Conservation (phyloP, 139 green algal species). For the Asterochloris sp. region DNA sequence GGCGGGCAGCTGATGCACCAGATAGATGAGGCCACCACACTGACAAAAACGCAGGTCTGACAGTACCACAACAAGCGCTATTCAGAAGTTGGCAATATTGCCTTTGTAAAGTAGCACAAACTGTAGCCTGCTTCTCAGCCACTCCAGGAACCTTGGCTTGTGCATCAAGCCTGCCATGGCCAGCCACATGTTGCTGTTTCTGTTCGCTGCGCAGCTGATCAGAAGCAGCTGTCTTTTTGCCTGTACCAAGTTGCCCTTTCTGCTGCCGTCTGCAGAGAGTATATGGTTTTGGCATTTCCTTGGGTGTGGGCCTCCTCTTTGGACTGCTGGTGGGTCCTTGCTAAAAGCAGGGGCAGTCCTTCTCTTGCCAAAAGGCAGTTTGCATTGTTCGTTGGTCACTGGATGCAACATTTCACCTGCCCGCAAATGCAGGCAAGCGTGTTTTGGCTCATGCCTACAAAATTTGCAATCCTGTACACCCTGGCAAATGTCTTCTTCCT, state of each 20-base stretch:
- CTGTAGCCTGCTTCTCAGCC: too few species aligned
- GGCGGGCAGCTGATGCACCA: conserved; percentile 46
- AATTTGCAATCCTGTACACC: conserved; percentile 44
- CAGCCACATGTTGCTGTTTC: background rate
- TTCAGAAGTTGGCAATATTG: too few species aligned
- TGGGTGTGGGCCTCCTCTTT: conserved; percentile 57
- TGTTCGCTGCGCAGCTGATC: background rate
- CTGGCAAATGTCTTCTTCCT: conserved; percentile 39
- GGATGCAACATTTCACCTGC: background rate
- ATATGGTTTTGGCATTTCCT: conserved; percentile 45
- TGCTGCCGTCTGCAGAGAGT: conserved; percentile 18
- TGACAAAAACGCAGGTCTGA: conserved; percentile 38
- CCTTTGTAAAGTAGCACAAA: too few species aligned
- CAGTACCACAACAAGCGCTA: background rate
- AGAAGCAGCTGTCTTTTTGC: background rate
- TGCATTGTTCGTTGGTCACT: background rate
- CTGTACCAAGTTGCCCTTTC: background rate
- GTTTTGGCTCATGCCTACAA: conserved; percentile 47
- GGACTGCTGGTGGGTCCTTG: conserved; percentile 42
- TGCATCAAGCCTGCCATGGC: too few species aligned
- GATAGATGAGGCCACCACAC: conserved; percentile 55
- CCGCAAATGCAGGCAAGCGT: conserved; percentile 40
- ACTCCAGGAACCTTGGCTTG: too few species aligned
- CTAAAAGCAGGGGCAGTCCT: background rate
- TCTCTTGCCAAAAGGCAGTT: background rate